Percentiles rank a stretch among this genome's conserved stretches.
Evolutionary conservation across 169 alveolate genomes (phyloP).

Genomic region (Eimeria acervulina): DNA sequence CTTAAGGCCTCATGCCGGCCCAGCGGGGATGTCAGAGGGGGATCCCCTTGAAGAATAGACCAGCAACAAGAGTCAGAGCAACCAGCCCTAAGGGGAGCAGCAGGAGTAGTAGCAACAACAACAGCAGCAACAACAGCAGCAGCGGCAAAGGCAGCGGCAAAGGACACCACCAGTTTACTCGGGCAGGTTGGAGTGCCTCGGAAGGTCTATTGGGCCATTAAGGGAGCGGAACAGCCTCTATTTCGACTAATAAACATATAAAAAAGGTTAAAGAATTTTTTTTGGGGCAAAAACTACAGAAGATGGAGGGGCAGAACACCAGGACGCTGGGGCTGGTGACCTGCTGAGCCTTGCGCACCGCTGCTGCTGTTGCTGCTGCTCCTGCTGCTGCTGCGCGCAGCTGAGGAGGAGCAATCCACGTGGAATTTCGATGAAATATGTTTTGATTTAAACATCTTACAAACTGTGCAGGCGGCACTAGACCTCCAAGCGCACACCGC

Average conservation of each 20-base stretch:
- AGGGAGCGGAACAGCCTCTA: neutral
- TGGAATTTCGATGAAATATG: neutral
- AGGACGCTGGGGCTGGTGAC: slow-evolving; percentile 42
- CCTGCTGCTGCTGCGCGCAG: neutral
- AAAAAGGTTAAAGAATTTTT: neutral
- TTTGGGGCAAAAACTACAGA: neutral
- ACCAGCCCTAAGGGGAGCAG: neutral
- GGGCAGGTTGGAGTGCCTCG: neutral
- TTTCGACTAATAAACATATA: neutral
- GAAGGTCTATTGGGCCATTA: neutral
- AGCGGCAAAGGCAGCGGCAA: neutral
- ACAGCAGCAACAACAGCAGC: neutral
- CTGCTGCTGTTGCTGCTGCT: slow-evolving; percentile 23
- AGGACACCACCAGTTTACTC: neutral
- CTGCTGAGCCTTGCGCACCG: slow-evolving; percentile 59
- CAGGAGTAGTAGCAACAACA: neutral
- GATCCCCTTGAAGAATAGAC: neutral
- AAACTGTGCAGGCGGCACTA: neutral
- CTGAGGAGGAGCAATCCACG: neutral
- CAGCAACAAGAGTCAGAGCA: neutral
- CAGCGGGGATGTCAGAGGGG: neutral
- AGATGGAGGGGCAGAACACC: neutral
- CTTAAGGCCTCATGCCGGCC: neutral
- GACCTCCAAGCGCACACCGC: slow-evolving; percentile 28
- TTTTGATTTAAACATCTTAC: neutral